Evolutionary conservation across 2,329 filamentous ascomycete species (phyloP).

Genomic region (Hypoxylon sp.): DNA sequence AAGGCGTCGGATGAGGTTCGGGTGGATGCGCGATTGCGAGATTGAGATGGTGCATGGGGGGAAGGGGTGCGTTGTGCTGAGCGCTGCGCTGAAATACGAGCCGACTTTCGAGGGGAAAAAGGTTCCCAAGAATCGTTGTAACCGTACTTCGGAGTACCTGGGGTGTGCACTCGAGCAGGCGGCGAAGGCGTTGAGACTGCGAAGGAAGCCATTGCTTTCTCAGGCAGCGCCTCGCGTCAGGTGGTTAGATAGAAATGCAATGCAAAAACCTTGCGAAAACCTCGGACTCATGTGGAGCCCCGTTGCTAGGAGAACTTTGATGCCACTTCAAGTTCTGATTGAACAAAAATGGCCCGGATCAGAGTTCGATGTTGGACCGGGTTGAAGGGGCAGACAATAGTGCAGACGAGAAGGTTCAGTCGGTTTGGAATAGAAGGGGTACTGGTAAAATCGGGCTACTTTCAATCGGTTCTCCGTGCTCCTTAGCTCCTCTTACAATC

Average conservation of each 20-base stretch:
- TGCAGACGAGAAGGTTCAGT: not conserved
- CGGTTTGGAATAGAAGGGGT: not conserved
- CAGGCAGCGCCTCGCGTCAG: conserved; percentile 5
- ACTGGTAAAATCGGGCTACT: not conserved
- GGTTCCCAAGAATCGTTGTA: conserved; percentile 79
- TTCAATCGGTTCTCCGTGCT: not conserved
- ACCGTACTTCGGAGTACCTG: conserved; percentile 77
- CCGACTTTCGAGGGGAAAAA: conserved; percentile 79
- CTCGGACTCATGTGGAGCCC: not conserved
- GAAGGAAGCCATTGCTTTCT: conserved; percentile 56
- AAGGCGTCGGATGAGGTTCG: conserved; percentile 52
- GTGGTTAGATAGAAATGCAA: not conserved
- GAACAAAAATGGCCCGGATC: not conserved
- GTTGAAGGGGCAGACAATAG: not conserved
- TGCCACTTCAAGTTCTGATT: not conserved
- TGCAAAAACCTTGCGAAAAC: conserved; percentile 2
- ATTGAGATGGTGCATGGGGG: conserved; percentile 55
- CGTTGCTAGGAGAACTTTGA: not conserved
- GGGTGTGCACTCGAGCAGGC: conserved; percentile 71
- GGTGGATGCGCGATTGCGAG: conserved; percentile 52
- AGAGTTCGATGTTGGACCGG: not conserved
- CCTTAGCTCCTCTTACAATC: not conserved
- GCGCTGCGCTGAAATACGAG: conserved; percentile 69
- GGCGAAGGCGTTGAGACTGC: conserved; percentile 72
- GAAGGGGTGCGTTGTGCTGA: conserved; percentile 69